These are phyloP conservation scores for Sporothrix pallida DNA, from an alignment of 2,329 filamentous ascomycete genomes.

Conservation along the genomic window DNA sequence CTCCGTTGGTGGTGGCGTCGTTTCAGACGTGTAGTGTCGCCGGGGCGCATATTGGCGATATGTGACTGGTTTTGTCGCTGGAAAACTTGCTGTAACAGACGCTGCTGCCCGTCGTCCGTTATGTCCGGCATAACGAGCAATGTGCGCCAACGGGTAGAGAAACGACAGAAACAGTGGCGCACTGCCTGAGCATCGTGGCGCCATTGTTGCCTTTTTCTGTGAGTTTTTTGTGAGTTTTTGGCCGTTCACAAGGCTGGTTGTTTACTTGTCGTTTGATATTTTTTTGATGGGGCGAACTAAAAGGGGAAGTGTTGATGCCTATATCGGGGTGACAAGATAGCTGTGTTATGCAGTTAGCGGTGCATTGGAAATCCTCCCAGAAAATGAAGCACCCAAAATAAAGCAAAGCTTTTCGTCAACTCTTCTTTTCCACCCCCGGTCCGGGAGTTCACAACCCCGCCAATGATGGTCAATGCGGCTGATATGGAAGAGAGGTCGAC, in stretches of 20 bases:
- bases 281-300: slow-evolving; percentile 25
- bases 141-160: slow-evolving; percentile 53
- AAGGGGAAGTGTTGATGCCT: background rate
- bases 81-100: slow-evolving; percentile 37
- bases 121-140: slow-evolving; percentile 22
- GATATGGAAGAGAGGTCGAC: background rate
- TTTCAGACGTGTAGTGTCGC: slow-evolving; percentile 28
- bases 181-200: slow-evolving; percentile 49
- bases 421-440: background rate
- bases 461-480: slow-evolving; percentile 26
- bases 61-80: slow-evolving; percentile 31
- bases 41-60: slow-evolving; percentile 30
- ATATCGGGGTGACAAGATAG: background rate
- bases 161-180: slow-evolving; percentile 53
- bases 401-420: background rate
- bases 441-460: slow-evolving; percentile 9
- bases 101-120: slow-evolving; percentile 35
- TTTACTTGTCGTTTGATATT: slow-evolving; percentile 19
- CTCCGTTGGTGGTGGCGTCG: background rate
- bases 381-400: background rate
- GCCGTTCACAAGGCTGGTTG: background rate
- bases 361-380: slow-evolving; percentile 21
- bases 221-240: background rate
- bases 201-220: slow-evolving; percentile 45
- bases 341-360: slow-evolving; percentile 30